Conservation (phyloP, 331 rosid genomes). For the Prunus yedoensis region DNA sequence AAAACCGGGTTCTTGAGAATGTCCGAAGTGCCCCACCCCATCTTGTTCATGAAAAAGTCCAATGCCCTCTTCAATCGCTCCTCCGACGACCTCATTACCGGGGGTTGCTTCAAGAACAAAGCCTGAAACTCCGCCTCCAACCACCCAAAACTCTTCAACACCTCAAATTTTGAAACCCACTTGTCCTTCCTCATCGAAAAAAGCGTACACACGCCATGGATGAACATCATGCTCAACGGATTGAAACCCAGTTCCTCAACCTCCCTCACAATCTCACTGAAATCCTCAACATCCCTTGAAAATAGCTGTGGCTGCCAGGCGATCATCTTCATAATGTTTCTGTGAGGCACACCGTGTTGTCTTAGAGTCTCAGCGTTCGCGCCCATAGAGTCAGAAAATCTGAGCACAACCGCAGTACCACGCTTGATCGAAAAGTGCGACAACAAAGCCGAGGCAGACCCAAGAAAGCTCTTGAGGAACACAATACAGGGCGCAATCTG, state of each 20-base stretch:
- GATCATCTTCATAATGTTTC: constrained; percentile 3
- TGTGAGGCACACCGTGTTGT: constrained; percentile 9
- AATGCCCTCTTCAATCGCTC: constrained; percentile 15
- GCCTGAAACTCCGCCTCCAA: constrained; percentile 26
- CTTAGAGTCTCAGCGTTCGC: constrained; percentile 18
- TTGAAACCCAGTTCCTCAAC: constrained; percentile 14
- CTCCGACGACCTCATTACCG: constrained; percentile 8
- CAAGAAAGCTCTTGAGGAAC: constrained; percentile 17
- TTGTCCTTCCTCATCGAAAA: constrained; percentile 24
- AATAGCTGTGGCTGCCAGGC: background rate
- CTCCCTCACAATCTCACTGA: constrained; percentile 10
- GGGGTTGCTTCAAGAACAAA: constrained; percentile 19
- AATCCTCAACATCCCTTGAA: constrained; percentile 2
- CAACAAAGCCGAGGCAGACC: background rate
- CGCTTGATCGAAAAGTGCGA: constrained; percentile 8
- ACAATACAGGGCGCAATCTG: constrained; percentile 22
- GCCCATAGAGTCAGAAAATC: constrained; percentile 8
- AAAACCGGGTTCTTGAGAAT: constrained; percentile 11
- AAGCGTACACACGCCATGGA: constrained; percentile 11
- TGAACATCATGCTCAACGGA: constrained; percentile 26
- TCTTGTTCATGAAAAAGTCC: constrained; percentile 14
- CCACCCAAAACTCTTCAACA: constrained; percentile 31
- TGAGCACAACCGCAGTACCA: constrained; percentile 15
- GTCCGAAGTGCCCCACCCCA: constrained; percentile 7
- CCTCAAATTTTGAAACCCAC: constrained; percentile 22